Percentiles rank a stretch among this genome's conserved stretches.
phyloP scores from a whole-genome alignment of 495 filamentous ascomycete genomes.

The Paragyromitra xinjiangensis region DNA sequence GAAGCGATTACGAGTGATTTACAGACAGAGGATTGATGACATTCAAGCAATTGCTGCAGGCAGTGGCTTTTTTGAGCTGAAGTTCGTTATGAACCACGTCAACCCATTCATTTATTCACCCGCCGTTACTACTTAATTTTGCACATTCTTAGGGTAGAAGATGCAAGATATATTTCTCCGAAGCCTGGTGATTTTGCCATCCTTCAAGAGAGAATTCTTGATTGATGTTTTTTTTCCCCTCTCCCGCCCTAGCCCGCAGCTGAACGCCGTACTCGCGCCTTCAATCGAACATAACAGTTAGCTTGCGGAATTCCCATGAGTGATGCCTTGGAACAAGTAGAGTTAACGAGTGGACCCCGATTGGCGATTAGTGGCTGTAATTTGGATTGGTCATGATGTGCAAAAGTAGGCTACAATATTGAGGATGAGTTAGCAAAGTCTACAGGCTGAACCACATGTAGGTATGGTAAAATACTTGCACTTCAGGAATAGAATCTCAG shows the following conservation, averaged over 20 bases:
- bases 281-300: neutral
- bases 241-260: too few species aligned
- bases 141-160: neutral
- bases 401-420: neutral
- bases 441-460: neutral
- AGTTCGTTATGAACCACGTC: neutral
- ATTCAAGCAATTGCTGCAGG: neutral
- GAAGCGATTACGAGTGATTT: neutral
- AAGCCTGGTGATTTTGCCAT: neutral
- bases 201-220: neutral
- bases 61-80: neutral
- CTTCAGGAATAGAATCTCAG: too few species aligned
- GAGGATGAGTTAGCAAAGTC: neutral
- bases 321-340: neutral
- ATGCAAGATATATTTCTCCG: neutral
- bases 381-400: neutral
- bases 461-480: too few species aligned
- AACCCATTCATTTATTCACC: neutral
- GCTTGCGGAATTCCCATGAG: neutral
- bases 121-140: neutral
- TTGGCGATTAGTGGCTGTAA: neutral
- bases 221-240: neutral
- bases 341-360: neutral
- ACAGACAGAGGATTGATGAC: neutral
- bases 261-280: neutral